phyloP scores from a whole-genome alignment of 768 basidiomycete genomes.

The Amanita inopinata region DNA sequence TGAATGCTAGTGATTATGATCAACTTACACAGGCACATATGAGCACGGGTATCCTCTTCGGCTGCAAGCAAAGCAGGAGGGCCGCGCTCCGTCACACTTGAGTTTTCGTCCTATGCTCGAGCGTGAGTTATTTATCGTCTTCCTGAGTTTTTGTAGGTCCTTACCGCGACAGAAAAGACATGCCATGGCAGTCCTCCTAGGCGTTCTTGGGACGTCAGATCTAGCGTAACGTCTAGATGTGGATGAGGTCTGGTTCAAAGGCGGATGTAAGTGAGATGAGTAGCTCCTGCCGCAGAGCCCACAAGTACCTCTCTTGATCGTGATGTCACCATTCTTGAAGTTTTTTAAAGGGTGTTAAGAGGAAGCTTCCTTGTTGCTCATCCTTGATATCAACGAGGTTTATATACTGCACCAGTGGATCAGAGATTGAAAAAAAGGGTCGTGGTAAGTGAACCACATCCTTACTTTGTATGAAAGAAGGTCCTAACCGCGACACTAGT shows the following conservation, averaged over 20 bases:
- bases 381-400: no score
- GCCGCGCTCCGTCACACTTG: constrained; percentile 60
- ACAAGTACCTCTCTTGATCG: no score
- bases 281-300: constrained; percentile 4
- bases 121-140: background rate
- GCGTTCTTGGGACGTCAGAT: constrained; percentile 10
- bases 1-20: background rate
- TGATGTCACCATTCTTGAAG: no score
- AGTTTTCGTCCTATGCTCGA: constrained; percentile 47
- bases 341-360: no score
- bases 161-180: constrained; percentile 66
- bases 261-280: background rate
- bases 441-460: no score
- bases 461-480: no score
- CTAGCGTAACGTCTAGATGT: background rate
- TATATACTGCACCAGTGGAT: no score
- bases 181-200: constrained; percentile 54
- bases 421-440: no score
- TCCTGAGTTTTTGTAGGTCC: constrained; percentile 10
- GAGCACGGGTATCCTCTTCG: constrained; percentile 46
- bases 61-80: constrained; percentile 59
- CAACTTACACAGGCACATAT: constrained; percentile 58
- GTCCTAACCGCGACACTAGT: no score
- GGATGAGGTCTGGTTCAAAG: no score
- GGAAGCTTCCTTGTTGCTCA: no score